Evolutionary conservation across 371 early-diverging fungal species (phyloP).

Genomic region (Lichtheimia ramosa): DNA sequence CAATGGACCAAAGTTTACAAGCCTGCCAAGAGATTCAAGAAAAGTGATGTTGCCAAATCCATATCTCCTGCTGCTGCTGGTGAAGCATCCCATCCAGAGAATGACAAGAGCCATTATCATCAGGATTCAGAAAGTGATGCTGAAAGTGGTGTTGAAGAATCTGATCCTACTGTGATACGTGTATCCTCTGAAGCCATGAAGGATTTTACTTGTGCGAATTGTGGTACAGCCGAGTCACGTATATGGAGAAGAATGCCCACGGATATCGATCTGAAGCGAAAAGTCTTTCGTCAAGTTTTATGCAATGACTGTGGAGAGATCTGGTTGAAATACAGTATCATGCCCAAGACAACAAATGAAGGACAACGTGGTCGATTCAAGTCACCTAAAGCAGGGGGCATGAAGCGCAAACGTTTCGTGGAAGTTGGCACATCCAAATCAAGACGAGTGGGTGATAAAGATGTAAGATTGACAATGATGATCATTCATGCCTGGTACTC

Average conservation of each 20-base stretch:
- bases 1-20: slow-evolving; percentile 70
- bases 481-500: too few species aligned
- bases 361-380: slow-evolving; percentile 1
- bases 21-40: slow-evolving; percentile 59
- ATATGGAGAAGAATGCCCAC: slow-evolving; percentile 57
- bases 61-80: background rate
- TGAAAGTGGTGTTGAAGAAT: slow-evolving; percentile 13
- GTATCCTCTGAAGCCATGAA: slow-evolving; percentile 13
- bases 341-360: slow-evolving; percentile 32
- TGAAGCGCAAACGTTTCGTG: background rate
- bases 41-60: slow-evolving; percentile 1
- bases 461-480: too few species aligned
- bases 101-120: background rate
- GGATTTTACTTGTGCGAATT: slow-evolving; percentile 58
- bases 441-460: background rate
- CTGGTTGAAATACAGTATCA: slow-evolving; percentile 75
- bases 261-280: slow-evolving; percentile 51
- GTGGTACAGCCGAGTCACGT: slow-evolving; percentile 47
- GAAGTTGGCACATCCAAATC: background rate
- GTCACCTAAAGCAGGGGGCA: background rate
- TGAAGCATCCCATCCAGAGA: background rate
- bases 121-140: slow-evolving; percentile 24
- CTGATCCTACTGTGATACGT: slow-evolving; percentile 38
- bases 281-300: slow-evolving; percentile 50
- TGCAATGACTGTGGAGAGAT: slow-evolving; percentile 73